phyloP scores from a whole-genome alignment of 148 eudicot species.

The Nyssa sinensis region DNA sequence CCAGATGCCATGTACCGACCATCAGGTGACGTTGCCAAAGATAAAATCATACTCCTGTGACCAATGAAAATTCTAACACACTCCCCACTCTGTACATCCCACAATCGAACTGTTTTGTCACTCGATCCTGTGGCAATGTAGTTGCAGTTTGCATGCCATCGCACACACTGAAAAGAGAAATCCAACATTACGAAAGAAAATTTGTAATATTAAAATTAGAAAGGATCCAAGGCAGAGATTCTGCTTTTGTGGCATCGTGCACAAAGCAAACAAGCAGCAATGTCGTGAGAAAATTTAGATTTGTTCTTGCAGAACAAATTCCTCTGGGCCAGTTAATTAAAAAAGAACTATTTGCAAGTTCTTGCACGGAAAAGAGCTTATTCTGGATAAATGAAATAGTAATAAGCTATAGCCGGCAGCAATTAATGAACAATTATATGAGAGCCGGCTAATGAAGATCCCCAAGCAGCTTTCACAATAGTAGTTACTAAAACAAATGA shows the following conservation, averaged over 20 bases:
- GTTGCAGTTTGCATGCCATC: constrained; percentile 97
- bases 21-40: constrained; percentile 97
- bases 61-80: constrained; percentile 93
- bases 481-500: too few relatives aligned
- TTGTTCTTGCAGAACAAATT: neutral
- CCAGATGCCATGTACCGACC: constrained; percentile 99
- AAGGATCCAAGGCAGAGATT: neutral
- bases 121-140: constrained; percentile 99
- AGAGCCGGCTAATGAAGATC: too few relatives aligned
- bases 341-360: neutral
- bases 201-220: neutral
- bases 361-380: neutral
- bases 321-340: neutral
- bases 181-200: neutral
- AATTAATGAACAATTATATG: neutral
- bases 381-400: neutral
- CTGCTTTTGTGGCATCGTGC: neutral
- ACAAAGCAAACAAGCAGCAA: neutral
- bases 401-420: neutral
- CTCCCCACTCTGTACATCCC: constrained; percentile 96
- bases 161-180: constrained; percentile 66
- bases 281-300: neutral
- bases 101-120: constrained; percentile 93
- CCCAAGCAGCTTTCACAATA: too few relatives aligned
- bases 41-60: constrained; percentile 84